Evolutionary conservation across 1,284 basidiomycete genomes (phyloP).

Genomic region (Rhodotorula sp.): DNA sequence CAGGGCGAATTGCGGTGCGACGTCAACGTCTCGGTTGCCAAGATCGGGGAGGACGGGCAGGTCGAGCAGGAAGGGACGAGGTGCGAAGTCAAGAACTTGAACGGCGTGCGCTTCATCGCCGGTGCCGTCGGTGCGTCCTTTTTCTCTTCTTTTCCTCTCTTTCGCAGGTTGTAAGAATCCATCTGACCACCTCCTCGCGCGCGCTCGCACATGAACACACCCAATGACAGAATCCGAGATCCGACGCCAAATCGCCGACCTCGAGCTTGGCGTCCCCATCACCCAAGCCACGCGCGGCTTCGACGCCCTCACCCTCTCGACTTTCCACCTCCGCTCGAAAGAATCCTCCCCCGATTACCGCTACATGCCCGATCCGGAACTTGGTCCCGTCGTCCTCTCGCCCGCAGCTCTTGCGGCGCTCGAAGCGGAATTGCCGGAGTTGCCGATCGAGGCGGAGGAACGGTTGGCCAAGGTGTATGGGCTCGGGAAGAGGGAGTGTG

Average conservation of each 20-base stretch:
- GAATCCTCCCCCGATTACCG: conserved; percentile 94
- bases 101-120: conserved; percentile 82
- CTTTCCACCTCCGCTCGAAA: conserved; percentile 79
- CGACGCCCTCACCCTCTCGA: conserved; percentile 75
- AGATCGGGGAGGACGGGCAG: conserved; percentile 40
- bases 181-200: background rate
- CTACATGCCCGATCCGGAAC: conserved; percentile 96
- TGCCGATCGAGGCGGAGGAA: conserved; percentile 65
- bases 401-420: conserved; percentile 2
- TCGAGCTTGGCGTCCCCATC: conserved; percentile 52
- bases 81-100: conserved; percentile 97
- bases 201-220: background rate
- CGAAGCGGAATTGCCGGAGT: conserved; percentile 62
- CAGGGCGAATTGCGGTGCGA: conserved; percentile 92
- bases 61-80: conserved; percentile 68
- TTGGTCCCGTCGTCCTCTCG: conserved; percentile 61
- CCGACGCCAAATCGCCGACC: conserved; percentile 64
- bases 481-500: conserved; percentile 64
- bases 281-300: conserved; percentile 88
- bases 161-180: too few species aligned
- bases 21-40: conserved; percentile 88
- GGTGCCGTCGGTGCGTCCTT: conserved; percentile 72
- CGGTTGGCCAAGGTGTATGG: conserved; percentile 61
- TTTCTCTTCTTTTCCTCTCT: conserved; percentile 12
- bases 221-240: conserved; percentile 71